A percentile compares a stretch with the other conserved stretches of the same genome.
Conservation (phyloP, 2,329 filamentous ascomycete genomes). For the Tolypocladium inflatum region DNA sequence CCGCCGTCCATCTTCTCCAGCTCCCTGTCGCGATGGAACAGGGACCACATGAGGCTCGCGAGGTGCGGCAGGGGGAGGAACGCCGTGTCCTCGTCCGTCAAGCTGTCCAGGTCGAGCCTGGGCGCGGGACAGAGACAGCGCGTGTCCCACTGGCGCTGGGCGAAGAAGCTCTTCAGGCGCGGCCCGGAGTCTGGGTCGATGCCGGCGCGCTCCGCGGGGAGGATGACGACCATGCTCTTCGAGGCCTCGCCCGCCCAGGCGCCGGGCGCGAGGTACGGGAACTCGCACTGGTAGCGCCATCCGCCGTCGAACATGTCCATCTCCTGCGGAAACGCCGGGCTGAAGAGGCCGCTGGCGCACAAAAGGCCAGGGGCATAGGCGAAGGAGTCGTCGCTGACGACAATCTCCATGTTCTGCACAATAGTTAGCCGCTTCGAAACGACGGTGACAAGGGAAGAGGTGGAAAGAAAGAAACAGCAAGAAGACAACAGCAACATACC, state of each 20-base stretch:
- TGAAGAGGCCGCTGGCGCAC: not conserved
- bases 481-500: not conserved
- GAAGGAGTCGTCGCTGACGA: not conserved
- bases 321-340: not conserved
- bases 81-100: not conserved
- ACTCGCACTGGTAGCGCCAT: not conserved
- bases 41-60: not conserved
- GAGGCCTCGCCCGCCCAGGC: not conserved
- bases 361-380: not conserved
- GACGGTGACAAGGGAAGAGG: not conserved
- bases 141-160: not conserved
- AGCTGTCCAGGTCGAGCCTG: not conserved
- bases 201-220: not conserved
- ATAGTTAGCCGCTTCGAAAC: not conserved
- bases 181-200: not conserved
- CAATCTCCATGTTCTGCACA: not conserved
- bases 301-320: not conserved
- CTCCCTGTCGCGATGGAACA: not conserved
- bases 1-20: not conserved
- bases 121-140: not conserved
- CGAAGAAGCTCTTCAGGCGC: not conserved
- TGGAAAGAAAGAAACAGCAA: not conserved
- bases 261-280: not conserved
- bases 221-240: not conserved
- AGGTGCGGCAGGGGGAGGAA: not conserved